A percentile compares a stretch with the other conserved stretches of the same genome.
These are phyloP conservation scores for Fusarium beomiforme DNA, from an alignment of 2,329 filamentous ascomycete species.

Conservation along the genomic window DNA sequence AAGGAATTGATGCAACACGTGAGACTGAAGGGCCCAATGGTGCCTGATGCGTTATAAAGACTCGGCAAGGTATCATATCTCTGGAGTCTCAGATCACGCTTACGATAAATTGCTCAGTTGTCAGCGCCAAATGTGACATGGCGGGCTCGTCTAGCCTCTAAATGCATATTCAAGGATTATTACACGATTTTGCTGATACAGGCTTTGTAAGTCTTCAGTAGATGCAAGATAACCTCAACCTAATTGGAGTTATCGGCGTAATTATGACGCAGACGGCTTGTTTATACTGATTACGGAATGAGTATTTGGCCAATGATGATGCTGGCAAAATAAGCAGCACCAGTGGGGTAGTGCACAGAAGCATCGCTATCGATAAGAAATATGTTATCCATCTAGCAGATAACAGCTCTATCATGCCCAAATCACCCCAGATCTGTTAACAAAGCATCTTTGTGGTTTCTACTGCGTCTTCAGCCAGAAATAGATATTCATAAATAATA, in stretches of 20 bases:
- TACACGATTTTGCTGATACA: neutral
- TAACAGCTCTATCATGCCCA: fast-evolving
- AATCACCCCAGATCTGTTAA: fast-evolving
- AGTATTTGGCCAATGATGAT: neutral
- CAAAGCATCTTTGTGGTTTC: fast-evolving
- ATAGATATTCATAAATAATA: no score
- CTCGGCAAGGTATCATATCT: neutral
- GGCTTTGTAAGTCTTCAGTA: neutral
- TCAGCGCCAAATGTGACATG: neutral
- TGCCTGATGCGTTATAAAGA: neutral
- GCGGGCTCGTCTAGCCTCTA: neutral
- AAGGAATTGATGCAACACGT: neutral
- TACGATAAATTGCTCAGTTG: neutral
- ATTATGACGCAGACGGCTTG: slow-evolving; percentile 17
- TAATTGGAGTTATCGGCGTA: neutral
- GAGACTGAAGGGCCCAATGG: neutral
- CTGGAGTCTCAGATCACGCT: neutral
- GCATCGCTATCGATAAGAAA: neutral
- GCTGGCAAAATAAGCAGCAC: neutral
- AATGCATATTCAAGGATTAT: slow-evolving; percentile 1
- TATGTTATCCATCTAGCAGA: neutral
- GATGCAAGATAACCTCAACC: neutral
- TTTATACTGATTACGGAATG: neutral
- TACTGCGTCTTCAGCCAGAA: neutral
- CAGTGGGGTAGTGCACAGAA: neutral